Conservation (phyloP, 2,329 filamentous ascomycete genomes). For the Decorospora gaudefroyi region DNA sequence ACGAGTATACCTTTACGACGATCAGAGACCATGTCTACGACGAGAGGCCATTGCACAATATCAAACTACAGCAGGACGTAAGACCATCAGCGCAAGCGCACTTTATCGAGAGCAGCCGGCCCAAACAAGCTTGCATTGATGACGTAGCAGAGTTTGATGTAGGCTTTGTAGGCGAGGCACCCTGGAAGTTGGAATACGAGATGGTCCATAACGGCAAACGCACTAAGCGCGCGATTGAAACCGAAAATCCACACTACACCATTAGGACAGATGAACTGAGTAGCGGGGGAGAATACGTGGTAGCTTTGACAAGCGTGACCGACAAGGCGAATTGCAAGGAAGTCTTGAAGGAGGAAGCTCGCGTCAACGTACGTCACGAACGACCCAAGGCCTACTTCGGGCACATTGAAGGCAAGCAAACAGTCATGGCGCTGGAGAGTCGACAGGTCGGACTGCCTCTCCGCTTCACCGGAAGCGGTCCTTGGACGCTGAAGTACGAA, state of each 20-base stretch:
- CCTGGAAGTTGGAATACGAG: constrained; percentile 91
- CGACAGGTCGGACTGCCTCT: constrained; percentile 75
- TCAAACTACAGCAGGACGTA: constrained; percentile 81
- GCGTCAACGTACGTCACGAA: constrained; percentile 85
- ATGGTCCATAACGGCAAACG: constrained; percentile 87
- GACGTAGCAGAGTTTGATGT: constrained; percentile 77
- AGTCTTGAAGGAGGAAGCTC: constrained; percentile 80
- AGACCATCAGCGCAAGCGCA: constrained; percentile 85
- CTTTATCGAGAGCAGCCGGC: constrained; percentile 62
- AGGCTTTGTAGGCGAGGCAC: constrained; percentile 76
- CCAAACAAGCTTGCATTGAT: constrained; percentile 77
- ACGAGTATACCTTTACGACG: constrained; percentile 81
- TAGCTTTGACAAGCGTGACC: constrained; percentile 83
- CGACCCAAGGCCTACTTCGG: constrained; percentile 86
- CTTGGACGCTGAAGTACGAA: constrained; percentile 79
- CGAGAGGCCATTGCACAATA: constrained; percentile 55
- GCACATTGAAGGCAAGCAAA: constrained; percentile 77
- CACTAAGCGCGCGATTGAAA: constrained; percentile 67
- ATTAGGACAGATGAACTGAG: constrained; percentile 76
- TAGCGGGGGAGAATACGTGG: constrained; percentile 86
- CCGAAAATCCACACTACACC: constrained; percentile 65
- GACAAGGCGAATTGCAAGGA: constrained; percentile 87
- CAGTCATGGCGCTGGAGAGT: constrained; percentile 75
- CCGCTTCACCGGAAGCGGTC: constrained; percentile 80
- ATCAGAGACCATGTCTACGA: constrained; percentile 84